phyloP scores from a whole-genome alignment of 805 yeast species.

The Cyberlindnera xishuangbannaensis region DNA sequence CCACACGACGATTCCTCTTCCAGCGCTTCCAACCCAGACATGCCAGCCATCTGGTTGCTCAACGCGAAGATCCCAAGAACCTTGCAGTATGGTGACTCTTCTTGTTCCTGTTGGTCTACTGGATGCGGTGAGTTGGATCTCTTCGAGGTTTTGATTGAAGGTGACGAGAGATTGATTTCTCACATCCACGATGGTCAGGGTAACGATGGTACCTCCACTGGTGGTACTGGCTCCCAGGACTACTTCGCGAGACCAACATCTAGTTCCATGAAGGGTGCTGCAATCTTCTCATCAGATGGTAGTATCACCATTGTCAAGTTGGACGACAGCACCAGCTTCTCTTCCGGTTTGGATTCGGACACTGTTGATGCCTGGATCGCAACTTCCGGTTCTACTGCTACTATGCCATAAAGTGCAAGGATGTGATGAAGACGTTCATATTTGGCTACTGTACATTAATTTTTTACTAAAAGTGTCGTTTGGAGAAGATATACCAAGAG shows the following conservation, averaged over 20 bases:
- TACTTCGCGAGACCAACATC: constrained; percentile 82
- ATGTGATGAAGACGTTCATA: no score
- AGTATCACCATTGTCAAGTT: constrained; percentile 55
- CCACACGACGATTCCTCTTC: constrained; percentile 52
- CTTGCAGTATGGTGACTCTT: constrained; percentile 76
- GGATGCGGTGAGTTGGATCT: constrained; percentile 98
- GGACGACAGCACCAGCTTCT: constrained; percentile 47
- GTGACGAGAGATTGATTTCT: constrained; percentile 67
- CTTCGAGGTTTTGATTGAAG: constrained; percentile 79
- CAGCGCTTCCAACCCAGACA: constrained; percentile 65
- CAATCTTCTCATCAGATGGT: constrained; percentile 56
- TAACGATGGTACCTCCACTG: constrained; percentile 43
- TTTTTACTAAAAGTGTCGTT: no score
- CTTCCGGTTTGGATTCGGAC: constrained; percentile 43
- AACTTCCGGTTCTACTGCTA: constrained; percentile 43
- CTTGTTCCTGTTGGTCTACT: constrained; percentile 93
- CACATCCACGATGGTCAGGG: constrained; percentile 87
- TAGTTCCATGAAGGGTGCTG: constrained; percentile 84
- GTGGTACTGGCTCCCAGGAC: constrained; percentile 88
- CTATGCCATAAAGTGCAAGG: constrained; percentile 16
- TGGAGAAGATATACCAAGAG: no score
- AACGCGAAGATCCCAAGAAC: constrained; percentile 97
- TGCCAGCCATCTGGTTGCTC: constrained; percentile 98
- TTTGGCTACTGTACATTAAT: no score
- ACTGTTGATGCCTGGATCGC: constrained; percentile 59